These are phyloP conservation scores for Porphyrellus cyaneotinctus DNA, from an alignment of 768 basidiomycete genomes.

Conservation along the genomic window DNA sequence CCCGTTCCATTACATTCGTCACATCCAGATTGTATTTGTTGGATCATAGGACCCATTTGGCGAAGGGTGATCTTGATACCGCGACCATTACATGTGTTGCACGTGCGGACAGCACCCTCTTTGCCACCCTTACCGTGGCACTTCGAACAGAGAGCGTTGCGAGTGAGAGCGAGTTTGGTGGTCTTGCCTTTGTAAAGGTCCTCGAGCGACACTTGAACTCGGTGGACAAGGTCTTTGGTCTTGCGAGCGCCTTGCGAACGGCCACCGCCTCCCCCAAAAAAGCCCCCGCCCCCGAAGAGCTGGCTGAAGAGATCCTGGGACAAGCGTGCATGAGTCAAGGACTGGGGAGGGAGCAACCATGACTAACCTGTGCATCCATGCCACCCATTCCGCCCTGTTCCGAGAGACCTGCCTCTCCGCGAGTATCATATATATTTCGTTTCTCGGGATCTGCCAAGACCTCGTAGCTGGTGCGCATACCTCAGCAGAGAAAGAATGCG, in stretches of 20 bases:
- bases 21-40: conserved; percentile 95
- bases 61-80: conserved; percentile 89
- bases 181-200: conserved; percentile 99
- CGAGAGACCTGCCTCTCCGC: conserved; percentile 87
- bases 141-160: conserved; percentile 89
- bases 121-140: conserved; percentile 98
- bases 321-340: background rate
- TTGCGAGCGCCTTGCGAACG: conserved; percentile 74
- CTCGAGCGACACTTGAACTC: conserved; percentile 93
- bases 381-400: conserved; percentile 89
- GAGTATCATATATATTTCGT: conserved; percentile 78
- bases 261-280: conserved; percentile 67
- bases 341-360: background rate
- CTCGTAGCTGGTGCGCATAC: conserved; percentile 65
- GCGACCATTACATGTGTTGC: conserved; percentile 77
- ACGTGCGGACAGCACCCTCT: conserved; percentile 87
- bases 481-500: conserved; percentile 1
- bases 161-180: conserved; percentile 93
- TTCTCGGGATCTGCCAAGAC: conserved; percentile 86
- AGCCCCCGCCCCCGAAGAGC: conserved; percentile 82
- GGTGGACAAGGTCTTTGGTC: conserved; percentile 97
- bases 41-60: conserved; percentile 99
- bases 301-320: conserved; percentile 91
- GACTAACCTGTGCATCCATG: conserved; percentile 88
- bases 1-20: conserved; percentile 92